Conservation (phyloP, 2,329 filamentous ascomycete species). For the Beauveria bassiana region DNA sequence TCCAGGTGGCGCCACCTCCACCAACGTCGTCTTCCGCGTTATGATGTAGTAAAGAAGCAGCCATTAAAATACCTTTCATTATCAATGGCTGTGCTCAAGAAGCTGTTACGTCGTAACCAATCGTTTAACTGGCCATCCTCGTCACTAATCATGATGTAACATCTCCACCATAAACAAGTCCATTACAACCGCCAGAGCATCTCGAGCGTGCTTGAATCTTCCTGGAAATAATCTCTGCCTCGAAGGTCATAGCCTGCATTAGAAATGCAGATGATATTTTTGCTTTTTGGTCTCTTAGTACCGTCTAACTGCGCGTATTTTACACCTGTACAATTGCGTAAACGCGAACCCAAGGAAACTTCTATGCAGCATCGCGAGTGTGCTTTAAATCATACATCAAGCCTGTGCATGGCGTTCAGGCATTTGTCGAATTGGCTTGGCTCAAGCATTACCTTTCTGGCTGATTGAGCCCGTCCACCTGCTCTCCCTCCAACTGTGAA, state of each 20-base stretch:
- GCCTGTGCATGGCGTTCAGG: slow-evolving; percentile 19
- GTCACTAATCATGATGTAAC: not conserved
- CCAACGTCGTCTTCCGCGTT: not conserved
- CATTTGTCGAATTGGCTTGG: slow-evolving; percentile 8
- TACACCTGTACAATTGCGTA: slow-evolving; percentile 45
- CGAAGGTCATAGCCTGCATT: not conserved
- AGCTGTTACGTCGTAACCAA: not conserved
- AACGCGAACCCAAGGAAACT: slow-evolving; percentile 38
- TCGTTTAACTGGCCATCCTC: not conserved
- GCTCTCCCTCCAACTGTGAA: slow-evolving; percentile 6
- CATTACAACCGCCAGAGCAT: not conserved
- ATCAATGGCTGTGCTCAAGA: not conserved
- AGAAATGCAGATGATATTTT: slow-evolving; percentile 12
- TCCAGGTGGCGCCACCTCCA: not conserved
- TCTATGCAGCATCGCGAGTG: slow-evolving; percentile 41
- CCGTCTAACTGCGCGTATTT: slow-evolving; percentile 45
- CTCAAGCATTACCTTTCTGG: slow-evolving; percentile 6
- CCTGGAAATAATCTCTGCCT: not conserved
- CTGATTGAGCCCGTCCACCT: slow-evolving; percentile 18
- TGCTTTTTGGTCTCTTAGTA: slow-evolving; percentile 14
- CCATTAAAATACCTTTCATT: not conserved
- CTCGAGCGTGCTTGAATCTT: not conserved
- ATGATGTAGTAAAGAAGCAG: not conserved
- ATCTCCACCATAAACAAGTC: not conserved
- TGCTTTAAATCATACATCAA: slow-evolving; percentile 32